These are phyloP conservation scores for Metschnikowia reukaufii DNA, from an alignment of 805 yeast genomes.

Conservation along the genomic window DNA sequence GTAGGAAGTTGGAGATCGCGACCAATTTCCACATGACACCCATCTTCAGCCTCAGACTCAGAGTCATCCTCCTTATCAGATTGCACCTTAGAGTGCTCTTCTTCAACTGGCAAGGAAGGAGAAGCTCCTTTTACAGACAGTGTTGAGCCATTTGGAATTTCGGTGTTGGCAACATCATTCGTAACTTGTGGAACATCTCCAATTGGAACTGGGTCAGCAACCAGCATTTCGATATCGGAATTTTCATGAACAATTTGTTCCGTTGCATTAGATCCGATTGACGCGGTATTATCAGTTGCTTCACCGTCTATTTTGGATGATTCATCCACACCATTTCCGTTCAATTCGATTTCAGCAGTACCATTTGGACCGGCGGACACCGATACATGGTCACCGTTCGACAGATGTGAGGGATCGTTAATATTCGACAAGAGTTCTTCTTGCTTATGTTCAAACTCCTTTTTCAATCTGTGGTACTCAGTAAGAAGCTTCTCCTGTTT, in stretches of 20 bases:
- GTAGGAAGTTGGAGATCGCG: constrained; percentile 47
- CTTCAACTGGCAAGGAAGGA: not conserved
- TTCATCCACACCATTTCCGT: not conserved
- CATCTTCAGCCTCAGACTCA: constrained; percentile 40
- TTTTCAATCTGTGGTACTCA: constrained; percentile 32
- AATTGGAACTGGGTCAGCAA: not conserved
- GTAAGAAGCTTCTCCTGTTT: constrained; percentile 48
- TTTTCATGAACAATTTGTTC: not conserved
- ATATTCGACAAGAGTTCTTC: constrained; percentile 10
- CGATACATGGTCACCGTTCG: constrained; percentile 1
- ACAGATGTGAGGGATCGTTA: not conserved
- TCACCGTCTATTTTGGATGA: not conserved
- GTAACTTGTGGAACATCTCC: not conserved
- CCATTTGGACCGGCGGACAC: not conserved
- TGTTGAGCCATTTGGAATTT: not conserved
- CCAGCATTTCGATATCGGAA: not conserved
- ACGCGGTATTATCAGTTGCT: not conserved
- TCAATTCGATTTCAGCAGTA: constrained; percentile 1
- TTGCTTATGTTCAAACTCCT: constrained; percentile 24
- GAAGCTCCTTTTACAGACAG: not conserved
- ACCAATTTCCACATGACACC: constrained; percentile 46
- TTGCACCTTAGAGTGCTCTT: not conserved
- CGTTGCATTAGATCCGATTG: not conserved
- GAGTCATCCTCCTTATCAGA: not conserved
- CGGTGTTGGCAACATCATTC: not conserved